Conservation (phyloP, 305 asterid species). For the Fraxinus greggii region DNA sequence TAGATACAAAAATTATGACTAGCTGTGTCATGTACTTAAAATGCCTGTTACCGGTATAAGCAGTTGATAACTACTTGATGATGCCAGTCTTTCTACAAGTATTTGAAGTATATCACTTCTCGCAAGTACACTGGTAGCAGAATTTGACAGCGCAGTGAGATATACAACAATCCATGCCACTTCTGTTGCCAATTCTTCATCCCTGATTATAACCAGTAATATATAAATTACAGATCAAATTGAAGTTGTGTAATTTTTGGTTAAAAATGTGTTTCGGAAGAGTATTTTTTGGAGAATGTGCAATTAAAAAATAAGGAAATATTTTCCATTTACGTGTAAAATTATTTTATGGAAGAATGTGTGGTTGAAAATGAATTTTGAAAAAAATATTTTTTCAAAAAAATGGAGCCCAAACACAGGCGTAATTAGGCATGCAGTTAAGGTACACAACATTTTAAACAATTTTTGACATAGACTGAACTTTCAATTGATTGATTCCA, state of each 20-base stretch:
- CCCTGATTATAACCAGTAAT: conserved; percentile 51
- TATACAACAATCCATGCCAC: conserved; percentile 97
- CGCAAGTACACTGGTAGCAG: conserved; percentile 71
- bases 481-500: not conserved
- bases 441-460: not conserved
- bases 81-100: conserved; percentile 68
- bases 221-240: conserved; percentile 14
- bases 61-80: conserved; percentile 73
- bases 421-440: not conserved
- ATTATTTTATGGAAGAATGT: too few species aligned
- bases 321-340: too few species aligned
- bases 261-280: not conserved
- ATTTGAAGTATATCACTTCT: conserved; percentile 63
- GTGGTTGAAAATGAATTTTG: not conserved
- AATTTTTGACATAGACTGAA: not conserved
- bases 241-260: not conserved
- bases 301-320: too few species aligned
- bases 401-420: not conserved
- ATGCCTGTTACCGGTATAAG: conserved; percentile 82
- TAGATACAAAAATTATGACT: not conserved
- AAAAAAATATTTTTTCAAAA: too few species aligned
- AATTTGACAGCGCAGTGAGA: conserved; percentile 87
- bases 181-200: conserved; percentile 88
- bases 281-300: not conserved
- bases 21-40: conserved; percentile 9